Percentiles rank a stretch among this genome's conserved stretches.
Conservation (phyloP, 2,329 filamentous ascomycete species). For the Teratosphaeria viscida region DNA sequence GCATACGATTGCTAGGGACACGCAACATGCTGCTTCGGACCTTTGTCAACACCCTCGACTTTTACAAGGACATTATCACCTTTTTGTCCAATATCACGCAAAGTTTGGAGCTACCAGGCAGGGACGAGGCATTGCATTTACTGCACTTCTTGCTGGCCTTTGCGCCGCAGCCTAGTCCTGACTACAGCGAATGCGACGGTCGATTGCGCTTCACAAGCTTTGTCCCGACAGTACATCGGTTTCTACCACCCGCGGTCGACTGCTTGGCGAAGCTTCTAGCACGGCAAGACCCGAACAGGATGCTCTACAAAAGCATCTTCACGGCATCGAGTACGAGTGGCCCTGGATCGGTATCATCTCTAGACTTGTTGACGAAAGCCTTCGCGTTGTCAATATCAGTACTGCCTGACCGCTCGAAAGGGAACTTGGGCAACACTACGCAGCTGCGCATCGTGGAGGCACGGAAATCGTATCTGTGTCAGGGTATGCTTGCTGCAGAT, state of each 20-base stretch:
- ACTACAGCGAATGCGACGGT: conserved; percentile 25
- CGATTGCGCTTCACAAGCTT: conserved; percentile 69
- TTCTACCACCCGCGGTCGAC: conserved; percentile 82
- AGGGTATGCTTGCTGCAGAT: conserved; percentile 81
- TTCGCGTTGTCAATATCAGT: conserved; percentile 82
- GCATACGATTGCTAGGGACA: conserved; percentile 80
- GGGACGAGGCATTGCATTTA: conserved; percentile 77
- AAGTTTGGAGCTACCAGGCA: conserved; percentile 67
- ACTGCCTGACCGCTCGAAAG: conserved; percentile 61
- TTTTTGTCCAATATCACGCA: conserved; percentile 77
- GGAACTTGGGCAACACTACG: conserved; percentile 33
- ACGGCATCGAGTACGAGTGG: conserved; percentile 44
- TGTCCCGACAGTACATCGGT: conserved; percentile 70
- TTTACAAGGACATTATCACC: conserved; percentile 91
- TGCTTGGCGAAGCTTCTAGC: conserved; percentile 84
- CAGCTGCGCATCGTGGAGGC: conserved; percentile 61
- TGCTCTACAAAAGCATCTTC: conserved; percentile 74
- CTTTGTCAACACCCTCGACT: conserved; percentile 77
- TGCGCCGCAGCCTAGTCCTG: conserved; percentile 66
- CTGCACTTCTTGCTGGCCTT: conserved; percentile 87
- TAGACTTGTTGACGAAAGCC: conserved; percentile 73
- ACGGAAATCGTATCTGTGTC: conserved; percentile 81
- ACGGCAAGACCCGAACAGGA: conserved; percentile 83
- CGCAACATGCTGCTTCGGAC: conserved; percentile 76
- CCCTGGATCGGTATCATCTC: conserved; percentile 39